phyloP scores from a whole-genome alignment of 768 basidiomycete species.

The Mycena sanguinolenta region DNA sequence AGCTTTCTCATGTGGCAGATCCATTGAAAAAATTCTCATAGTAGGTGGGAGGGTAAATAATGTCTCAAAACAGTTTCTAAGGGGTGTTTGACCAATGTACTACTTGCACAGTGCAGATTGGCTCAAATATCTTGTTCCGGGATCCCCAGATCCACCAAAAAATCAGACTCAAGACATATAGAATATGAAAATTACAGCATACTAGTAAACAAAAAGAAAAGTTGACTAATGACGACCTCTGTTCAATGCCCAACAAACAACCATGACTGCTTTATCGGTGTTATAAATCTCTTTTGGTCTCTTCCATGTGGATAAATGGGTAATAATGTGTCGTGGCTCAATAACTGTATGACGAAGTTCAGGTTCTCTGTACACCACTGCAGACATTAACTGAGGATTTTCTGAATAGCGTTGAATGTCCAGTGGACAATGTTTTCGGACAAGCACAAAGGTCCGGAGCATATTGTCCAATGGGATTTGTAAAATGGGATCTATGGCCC shows the following conservation, averaged over 20 bases:
- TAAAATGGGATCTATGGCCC: conserved; percentile 11
- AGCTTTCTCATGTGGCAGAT: no score
- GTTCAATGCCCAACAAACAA: conserved; percentile 33
- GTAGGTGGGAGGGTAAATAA: no score
- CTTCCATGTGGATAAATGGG: conserved; percentile 21
- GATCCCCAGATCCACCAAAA: no score
- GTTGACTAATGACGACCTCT: conserved; percentile 15
- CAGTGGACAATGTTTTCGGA: conserved; percentile 6
- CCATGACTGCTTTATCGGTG: neutral
- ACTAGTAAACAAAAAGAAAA: neutral
- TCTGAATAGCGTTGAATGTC: conserved; percentile 8
- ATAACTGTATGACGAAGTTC: conserved; percentile 1
- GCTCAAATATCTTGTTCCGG: no score
- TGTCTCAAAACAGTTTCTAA: no score
- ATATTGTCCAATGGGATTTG: conserved; percentile 22
- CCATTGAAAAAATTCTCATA: no score
- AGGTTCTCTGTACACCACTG: conserved; percentile 6
- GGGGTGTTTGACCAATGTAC: no score
- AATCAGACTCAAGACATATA: no score
- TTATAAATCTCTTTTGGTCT: conserved; percentile 1
- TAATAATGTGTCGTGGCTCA: conserved; percentile 24
- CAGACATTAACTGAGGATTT: conserved; percentile 14
- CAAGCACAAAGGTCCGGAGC: conserved; percentile 21
- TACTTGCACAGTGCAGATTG: no score
- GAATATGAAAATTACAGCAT: neutral